Conservation (phyloP, 208 protist species). For the Leishmania aethiopica region DNA sequence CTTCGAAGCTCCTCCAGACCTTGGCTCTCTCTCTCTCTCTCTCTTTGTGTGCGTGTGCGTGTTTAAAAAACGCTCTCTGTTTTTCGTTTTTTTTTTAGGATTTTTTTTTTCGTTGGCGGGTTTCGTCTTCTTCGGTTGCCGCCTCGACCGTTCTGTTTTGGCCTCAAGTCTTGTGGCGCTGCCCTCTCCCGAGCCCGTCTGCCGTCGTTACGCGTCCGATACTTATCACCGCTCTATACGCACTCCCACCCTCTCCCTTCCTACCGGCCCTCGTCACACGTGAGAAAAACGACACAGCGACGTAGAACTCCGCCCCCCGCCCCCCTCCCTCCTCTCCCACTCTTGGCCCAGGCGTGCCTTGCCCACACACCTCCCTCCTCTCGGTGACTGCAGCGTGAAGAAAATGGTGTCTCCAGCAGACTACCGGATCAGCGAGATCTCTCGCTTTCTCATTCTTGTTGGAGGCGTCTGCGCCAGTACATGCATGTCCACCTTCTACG, state of each 20-base stretch:
- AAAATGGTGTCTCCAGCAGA: slow-evolving; percentile 23
- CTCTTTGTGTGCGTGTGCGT: background rate
- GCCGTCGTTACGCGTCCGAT: background rate
- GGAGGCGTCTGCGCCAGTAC: slow-evolving; percentile 38
- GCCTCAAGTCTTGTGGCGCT: background rate
- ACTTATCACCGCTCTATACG: no score
- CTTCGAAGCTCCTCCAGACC: background rate
- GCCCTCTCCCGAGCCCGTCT: background rate
- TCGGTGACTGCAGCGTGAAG: background rate
- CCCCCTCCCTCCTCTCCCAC: background rate
- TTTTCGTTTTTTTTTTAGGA: background rate
- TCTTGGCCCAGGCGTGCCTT: background rate
- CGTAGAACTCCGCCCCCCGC: background rate
- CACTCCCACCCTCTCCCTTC: no score
- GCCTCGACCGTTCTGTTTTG: background rate
- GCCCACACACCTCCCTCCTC: background rate
- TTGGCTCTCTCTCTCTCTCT: background rate
- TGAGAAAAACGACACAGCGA: background rate
- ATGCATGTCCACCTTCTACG: slow-evolving; percentile 51
- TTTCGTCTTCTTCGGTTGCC: slow-evolving; percentile 11
- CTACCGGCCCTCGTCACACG: background rate
- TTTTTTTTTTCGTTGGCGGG: background rate
- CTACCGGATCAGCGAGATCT: slow-evolving; percentile 49
- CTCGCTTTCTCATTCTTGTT: slow-evolving; percentile 50
- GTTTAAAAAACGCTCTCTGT: background rate